A percentile compares a stretch with the other conserved stretches of the same genome.
These are phyloP conservation scores for Brassica incana DNA, from an alignment of 345 rosid genomes.

Conservation along the genomic window DNA sequence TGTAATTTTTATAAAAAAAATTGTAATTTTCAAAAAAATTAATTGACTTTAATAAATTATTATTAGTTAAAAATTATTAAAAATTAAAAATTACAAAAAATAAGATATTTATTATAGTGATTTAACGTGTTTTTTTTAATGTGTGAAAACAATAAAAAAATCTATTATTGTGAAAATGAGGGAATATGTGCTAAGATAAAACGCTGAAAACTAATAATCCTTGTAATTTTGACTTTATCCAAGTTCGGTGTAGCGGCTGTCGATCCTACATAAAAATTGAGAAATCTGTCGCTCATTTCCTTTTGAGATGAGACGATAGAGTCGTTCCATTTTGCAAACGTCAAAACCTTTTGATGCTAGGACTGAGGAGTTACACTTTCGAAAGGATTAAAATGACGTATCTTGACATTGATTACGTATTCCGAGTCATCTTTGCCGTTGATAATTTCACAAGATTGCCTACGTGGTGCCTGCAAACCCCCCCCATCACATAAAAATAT, in stretches of 20 bases:
- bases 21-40: too few relatives aligned
- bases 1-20: too few relatives aligned
- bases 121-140: too few relatives aligned
- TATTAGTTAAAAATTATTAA: too few relatives aligned
- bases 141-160: too few relatives aligned
- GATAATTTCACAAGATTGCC: slow-evolving; percentile 40
- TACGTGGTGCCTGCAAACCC: slow-evolving; percentile 65
- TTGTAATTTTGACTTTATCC: not conserved
- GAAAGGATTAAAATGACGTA: slow-evolving; percentile 55
- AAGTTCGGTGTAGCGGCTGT: too few relatives aligned
- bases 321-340: not conserved
- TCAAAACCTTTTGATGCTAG: not conserved
- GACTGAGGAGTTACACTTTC: slow-evolving; percentile 69
- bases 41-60: too few relatives aligned
- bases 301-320: not conserved
- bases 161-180: too few relatives aligned
- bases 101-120: too few relatives aligned
- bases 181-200: not conserved
- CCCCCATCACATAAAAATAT: not conserved
- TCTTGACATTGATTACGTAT: slow-evolving; percentile 45
- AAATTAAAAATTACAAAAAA: too few relatives aligned
- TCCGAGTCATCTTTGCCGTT: slow-evolving; percentile 32
- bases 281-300: not conserved
- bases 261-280: not conserved
- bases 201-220: not conserved